A percentile compares a stretch with the other conserved stretches of the same genome.
Conservation (phyloP, 495 filamentous ascomycete species). For the Tetracladium setigerum region DNA sequence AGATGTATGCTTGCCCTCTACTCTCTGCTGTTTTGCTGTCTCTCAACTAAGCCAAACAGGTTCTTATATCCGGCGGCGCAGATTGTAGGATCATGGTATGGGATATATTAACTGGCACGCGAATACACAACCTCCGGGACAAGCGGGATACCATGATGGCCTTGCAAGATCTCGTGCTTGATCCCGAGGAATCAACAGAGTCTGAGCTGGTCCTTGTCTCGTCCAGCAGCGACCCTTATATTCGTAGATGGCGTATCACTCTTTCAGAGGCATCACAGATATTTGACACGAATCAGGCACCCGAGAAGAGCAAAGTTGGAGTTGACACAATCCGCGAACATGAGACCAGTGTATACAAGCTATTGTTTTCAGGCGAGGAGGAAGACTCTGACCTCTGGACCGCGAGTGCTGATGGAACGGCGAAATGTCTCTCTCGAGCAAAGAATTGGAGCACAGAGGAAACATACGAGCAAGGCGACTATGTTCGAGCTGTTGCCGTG, state of each 20-base stretch:
- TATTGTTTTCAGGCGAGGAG: conserved; percentile 55
- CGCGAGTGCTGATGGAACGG: conserved; percentile 77
- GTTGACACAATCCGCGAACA: conserved; percentile 63
- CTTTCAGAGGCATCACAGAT: conserved; percentile 37
- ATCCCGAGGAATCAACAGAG: conserved; percentile 44
- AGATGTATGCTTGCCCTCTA: conserved; percentile 32
- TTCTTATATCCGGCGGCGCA: conserved; percentile 74
- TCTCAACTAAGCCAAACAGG: conserved; percentile 3
- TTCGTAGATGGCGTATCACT: conserved; percentile 61
- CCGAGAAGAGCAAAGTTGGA: conserved; percentile 26
- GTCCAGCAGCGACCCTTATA: conserved; percentile 77
- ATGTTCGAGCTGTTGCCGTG: conserved; percentile 74
- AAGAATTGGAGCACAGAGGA: conserved; percentile 63
- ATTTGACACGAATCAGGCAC: conserved; percentile 28
- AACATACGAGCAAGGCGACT: conserved; percentile 73
- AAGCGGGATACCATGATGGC: conserved; percentile 59
- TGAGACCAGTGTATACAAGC: conserved; percentile 80
- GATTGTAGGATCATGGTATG: conserved; percentile 84
- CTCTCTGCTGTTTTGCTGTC: not conserved
- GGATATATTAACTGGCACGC: conserved; percentile 58
- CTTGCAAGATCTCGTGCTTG: conserved; percentile 65
- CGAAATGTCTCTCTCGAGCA: conserved; percentile 61
- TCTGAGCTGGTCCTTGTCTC: conserved; percentile 58
- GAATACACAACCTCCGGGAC: conserved; percentile 65
- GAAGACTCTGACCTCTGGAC: conserved; percentile 79